These are phyloP conservation scores for Microdochium paspali DNA, from an alignment of 2,329 filamentous ascomycete species.

Conservation along the genomic window DNA sequence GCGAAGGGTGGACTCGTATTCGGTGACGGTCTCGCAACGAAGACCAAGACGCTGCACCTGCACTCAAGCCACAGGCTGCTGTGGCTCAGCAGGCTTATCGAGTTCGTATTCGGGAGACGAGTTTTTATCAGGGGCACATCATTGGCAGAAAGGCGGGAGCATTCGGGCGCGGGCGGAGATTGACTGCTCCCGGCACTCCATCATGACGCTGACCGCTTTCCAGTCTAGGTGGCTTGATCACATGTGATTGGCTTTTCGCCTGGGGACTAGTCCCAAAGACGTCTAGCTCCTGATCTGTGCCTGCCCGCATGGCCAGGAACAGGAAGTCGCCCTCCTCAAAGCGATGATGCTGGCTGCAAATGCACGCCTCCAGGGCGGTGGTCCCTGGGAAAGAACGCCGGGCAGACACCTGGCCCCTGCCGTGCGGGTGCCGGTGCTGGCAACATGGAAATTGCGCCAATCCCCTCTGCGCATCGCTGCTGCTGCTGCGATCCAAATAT, in stretches of 20 bases:
- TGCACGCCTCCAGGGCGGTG: too few relatives aligned
- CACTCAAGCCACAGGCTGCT: background rate
- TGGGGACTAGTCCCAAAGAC: conserved; percentile 2
- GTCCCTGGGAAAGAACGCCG: too few relatives aligned
- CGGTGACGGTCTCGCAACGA: too few relatives aligned
- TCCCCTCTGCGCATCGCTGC: background rate
- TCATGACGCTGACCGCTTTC: conserved; percentile 8
- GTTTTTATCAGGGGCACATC: background rate
- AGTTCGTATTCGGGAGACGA: conserved; percentile 11
- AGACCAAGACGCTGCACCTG: too few relatives aligned
- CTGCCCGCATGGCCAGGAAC: background rate
- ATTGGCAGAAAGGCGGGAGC: background rate
- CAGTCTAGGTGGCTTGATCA: conserved; percentile 7
- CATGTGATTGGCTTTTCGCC: conserved; percentile 5
- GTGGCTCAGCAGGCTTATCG: conserved; percentile 6
- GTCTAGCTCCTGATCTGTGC: background rate
- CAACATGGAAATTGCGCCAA: conserved; percentile 1
- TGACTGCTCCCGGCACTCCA: background rate
- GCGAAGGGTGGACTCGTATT: too few relatives aligned
- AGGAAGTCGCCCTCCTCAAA: too few relatives aligned
- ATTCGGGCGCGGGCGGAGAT: background rate
- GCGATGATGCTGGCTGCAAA: too few relatives aligned
- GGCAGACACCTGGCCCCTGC: too few relatives aligned
- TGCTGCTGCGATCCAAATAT: background rate
- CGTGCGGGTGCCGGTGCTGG: background rate